Percentiles rank a stretch among this genome's conserved stretches.
Evolutionary conservation across 108 stramenopile species (phyloP).

Genomic region (Poteriospumella lacustris): DNA sequence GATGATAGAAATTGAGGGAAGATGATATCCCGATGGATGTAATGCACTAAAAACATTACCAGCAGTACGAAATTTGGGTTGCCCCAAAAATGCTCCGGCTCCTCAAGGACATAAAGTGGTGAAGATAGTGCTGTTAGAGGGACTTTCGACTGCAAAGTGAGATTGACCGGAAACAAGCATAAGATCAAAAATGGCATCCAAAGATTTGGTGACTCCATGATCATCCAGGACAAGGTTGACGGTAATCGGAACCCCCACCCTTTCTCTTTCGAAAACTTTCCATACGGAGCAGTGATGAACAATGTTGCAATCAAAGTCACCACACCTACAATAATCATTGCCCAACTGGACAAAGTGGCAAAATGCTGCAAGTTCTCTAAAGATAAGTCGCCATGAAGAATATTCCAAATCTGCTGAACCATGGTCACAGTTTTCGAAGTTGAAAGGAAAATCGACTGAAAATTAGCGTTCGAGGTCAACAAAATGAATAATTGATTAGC

Average conservation of each 20-base stretch:
- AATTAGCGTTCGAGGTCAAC: no score
- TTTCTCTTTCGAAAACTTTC: background rate
- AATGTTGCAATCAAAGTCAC: background rate
- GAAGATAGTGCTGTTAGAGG: no score
- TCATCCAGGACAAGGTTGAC: background rate
- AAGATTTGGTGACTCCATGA: conserved; percentile 26
- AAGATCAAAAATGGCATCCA: background rate
- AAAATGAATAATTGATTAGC: no score
- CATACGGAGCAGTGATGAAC: background rate
- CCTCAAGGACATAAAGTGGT: no score
- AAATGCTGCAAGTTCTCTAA: no score
- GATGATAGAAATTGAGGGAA: background rate
- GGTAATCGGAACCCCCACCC: conserved; percentile 8
- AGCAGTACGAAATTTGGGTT: background rate
- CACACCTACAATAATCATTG: background rate
- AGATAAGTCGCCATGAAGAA: no score
- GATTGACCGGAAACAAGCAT: no score
- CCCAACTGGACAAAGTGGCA: background rate
- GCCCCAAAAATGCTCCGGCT: background rate
- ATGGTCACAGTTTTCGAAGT: no score
- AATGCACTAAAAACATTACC: conserved; percentile 16
- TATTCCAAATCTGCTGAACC: no score
- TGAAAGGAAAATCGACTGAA: no score
- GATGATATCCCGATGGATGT: conserved; percentile 16
- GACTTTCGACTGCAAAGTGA: background rate